A percentile compares a stretch with the other conserved stretches of the same genome.
Conservation (phyloP, 371 early-diverging fungal genomes). For the Mucor mucedo region DNA sequence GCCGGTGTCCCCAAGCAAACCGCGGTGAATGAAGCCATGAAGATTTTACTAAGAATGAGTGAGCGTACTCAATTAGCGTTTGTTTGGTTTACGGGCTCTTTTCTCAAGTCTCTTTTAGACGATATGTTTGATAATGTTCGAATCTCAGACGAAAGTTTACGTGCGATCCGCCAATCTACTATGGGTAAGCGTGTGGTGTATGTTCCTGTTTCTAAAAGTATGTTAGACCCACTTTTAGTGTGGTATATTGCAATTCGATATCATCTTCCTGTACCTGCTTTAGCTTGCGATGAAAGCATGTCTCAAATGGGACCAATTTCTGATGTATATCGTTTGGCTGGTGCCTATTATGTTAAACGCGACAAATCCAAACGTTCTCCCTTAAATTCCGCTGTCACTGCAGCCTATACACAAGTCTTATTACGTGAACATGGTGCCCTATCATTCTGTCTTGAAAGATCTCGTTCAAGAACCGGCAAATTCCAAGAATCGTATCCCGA, state of each 20-base stretch:
- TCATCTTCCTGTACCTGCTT: constrained; percentile 53
- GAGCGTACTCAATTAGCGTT: constrained; percentile 55
- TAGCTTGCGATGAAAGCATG: constrained; percentile 53
- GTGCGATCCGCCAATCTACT: constrained; percentile 43
- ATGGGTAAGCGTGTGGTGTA: constrained; percentile 54
- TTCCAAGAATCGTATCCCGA: constrained; percentile 47
- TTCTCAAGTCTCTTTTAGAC: constrained; percentile 45
- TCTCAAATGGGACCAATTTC: constrained; percentile 51
- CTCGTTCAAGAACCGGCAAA: constrained; percentile 53
- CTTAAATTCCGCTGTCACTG: constrained; percentile 51
- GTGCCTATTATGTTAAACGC: constrained; percentile 52
- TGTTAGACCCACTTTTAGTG: constrained; percentile 49
- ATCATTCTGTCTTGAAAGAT: constrained; percentile 41
- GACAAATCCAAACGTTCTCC: constrained; percentile 49
- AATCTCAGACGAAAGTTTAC: constrained; percentile 42
- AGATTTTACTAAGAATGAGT: constrained; percentile 53
- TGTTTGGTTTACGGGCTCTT: constrained; percentile 53
- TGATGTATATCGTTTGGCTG: constrained; percentile 52
- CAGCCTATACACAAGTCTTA: constrained; percentile 53
- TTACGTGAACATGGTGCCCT: constrained; percentile 55
- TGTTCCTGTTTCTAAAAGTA: constrained; percentile 48
- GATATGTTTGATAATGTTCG: constrained; percentile 55
- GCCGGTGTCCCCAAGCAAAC: constrained; percentile 56
- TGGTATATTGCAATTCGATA: constrained; percentile 58
- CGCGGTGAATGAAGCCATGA: constrained; percentile 52